Evolutionary conservation across 495 filamentous ascomycete species (phyloP), one percentile per base, ranked within the genome.

Genomic region (Sphaerosporella brunnea): DNA sequence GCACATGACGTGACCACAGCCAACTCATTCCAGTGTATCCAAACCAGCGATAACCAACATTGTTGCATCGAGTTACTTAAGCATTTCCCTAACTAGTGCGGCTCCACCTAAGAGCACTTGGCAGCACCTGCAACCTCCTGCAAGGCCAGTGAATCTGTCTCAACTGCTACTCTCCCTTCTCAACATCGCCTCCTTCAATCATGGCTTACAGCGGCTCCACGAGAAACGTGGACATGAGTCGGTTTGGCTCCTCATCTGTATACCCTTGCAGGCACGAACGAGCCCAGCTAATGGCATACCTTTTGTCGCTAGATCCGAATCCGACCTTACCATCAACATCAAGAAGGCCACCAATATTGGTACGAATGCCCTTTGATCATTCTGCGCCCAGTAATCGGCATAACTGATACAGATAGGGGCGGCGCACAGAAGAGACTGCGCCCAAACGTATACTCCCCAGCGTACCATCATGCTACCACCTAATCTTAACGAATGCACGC

Each of bases 251-350:
- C 15, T 46, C 2, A 15, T 20, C 35, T 18, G 8, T 15, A 37
- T 37, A 7, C 7, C 28, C 8, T 37, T 7, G 28, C 28, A 32
- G 28, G n/a, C 5, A 32, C 13, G 7, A 32, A 5, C 7, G 36
- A 42, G n/a, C 16, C 11, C 26, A 44, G 47, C 52, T 59, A 52
- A 59, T 37, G 47, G 59, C 38, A 59, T 63, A 35, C 19, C 20
- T 45, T 42, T 58, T 5, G 28, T 32, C 13, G 54, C 38, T 47
- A 90, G 84, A 64, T 85, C 88, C 58, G 90, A 97, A 66, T 77
- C 80, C 57, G 86, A 97, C 65, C 75, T 97, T 58, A 76, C 80
- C 60, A 81, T 90, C 66, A 93, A 95, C 64, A 94, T 97, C 65
- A 78, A 80, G 62, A 97, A 97, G 68, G 90, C 90, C 15, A 97